A percentile compares a stretch with the other conserved stretches of the same genome.
phyloP scores from a whole-genome alignment of 129 eudicot species.

The Silybum marianum region DNA sequence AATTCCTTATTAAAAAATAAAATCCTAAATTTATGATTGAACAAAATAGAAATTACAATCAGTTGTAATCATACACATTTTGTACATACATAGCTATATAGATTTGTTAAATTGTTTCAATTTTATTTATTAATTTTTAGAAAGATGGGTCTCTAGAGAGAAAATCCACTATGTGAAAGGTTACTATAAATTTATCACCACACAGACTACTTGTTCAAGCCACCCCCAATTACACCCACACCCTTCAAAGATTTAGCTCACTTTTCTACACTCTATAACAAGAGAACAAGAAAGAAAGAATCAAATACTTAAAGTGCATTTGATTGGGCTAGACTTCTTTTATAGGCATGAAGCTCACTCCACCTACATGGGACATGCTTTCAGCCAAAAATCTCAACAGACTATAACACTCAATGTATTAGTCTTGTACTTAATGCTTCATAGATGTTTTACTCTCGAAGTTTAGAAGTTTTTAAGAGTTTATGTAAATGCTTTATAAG shows the following conservation, averaged over 20 bases:
- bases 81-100: too few relatives aligned
- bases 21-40: too few relatives aligned
- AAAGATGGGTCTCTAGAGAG: neutral
- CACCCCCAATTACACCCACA: neutral
- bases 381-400: neutral
- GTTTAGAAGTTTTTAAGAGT: neutral
- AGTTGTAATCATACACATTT: too few relatives aligned
- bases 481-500: neutral
- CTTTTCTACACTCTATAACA: neutral
- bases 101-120: too few relatives aligned
- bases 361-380: neutral
- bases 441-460: neutral
- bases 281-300: neutral
- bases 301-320: neutral
- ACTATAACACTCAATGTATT: neutral
- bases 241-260: neutral
- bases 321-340: neutral
- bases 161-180: neutral
- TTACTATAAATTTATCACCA: neutral
- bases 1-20: too few relatives aligned
- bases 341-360: neutral
- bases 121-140: too few relatives aligned
- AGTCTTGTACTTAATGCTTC: neutral
- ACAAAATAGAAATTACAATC: too few relatives aligned
- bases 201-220: neutral